Percentiles rank a stretch among this genome's conserved stretches.
These are phyloP conservation scores for Parascedosporium putredinis DNA, from an alignment of 2,329 filamentous ascomycete species.

Conservation along the genomic window DNA sequence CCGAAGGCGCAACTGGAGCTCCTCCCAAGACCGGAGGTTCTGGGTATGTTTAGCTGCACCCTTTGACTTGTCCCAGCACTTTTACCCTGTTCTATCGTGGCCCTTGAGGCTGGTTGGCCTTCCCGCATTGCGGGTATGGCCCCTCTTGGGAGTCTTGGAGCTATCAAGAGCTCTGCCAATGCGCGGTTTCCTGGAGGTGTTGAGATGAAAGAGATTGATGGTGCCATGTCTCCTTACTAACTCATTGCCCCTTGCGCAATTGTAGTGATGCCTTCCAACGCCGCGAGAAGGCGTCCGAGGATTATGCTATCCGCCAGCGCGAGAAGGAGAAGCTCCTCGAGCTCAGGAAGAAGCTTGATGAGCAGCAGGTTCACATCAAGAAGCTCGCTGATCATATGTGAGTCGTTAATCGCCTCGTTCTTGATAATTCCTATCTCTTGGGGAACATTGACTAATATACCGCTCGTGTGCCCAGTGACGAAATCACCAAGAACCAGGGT, in stretches of 20 bases:
- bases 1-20: conserved; percentile 59
- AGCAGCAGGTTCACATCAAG: conserved; percentile 75
- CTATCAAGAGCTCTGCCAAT: background rate
- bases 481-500: conserved; percentile 62
- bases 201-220: background rate
- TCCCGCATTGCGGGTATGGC: too few species aligned
- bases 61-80: too few species aligned
- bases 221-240: background rate
- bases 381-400: conserved; percentile 83
- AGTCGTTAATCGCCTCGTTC: conserved; percentile 22
- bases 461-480: conserved; percentile 46
- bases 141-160: too few species aligned
- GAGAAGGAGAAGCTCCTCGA: conserved; percentile 82
- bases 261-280: conserved; percentile 81
- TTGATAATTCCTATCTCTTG: background rate
- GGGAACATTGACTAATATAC: background rate
- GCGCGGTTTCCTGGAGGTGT: background rate
- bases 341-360: conserved; percentile 61
- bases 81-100: too few species aligned
- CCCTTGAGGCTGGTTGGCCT: background rate
- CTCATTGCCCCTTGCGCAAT: conserved; percentile 10
- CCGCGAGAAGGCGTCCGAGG: conserved; percentile 81
- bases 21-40: conserved; percentile 41
- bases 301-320: conserved; percentile 72
- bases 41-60: conserved; percentile 40